Evolutionary conservation across 192 early-diverging fungal genomes (phyloP).

Genomic region (Dissophora globulifera): DNA sequence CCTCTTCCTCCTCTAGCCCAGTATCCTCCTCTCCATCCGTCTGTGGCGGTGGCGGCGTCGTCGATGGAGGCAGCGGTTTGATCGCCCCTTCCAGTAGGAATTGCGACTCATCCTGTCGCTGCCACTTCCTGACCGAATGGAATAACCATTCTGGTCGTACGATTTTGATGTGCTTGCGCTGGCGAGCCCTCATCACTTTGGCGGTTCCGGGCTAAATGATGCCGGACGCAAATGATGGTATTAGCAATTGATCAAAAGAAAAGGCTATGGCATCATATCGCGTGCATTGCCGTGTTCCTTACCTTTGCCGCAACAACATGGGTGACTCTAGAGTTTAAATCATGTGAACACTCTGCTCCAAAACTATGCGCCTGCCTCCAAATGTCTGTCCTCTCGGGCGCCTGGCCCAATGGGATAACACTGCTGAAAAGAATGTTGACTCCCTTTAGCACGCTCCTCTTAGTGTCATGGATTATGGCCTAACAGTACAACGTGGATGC

Average conservation of each 20-base stretch:
- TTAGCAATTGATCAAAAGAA: too few species aligned
- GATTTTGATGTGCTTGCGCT: constrained; percentile 54
- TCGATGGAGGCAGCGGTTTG: constrained; percentile 7
- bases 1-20: constrained; percentile 53
- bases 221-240: too few species aligned
- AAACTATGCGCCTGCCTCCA: constrained; percentile 85
- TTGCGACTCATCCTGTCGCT: constrained; percentile 69
- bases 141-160: constrained; percentile 76
- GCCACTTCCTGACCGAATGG: constrained; percentile 78
- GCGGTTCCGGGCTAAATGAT: constrained; percentile 75
- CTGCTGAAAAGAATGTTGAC: constrained; percentile 81
- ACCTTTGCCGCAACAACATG: constrained; percentile 92
- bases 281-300: constrained; percentile 15
- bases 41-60: constrained; percentile 30
- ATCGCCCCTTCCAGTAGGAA: constrained; percentile 61
- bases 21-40: constrained; percentile 59
- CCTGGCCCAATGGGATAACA: constrained; percentile 77
- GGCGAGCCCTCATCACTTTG: constrained; percentile 78
- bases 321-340: constrained; percentile 73
- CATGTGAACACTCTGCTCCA: constrained; percentile 80
- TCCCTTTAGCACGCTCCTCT: constrained; percentile 71
- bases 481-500: constrained; percentile 5
- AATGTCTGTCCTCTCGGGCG: constrained; percentile 74
- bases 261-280: too few species aligned
- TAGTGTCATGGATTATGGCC: constrained; percentile 69